These are phyloP conservation scores for Xylaria sp. DNA, from an alignment of 2,329 filamentous ascomycete genomes.

Conservation along the genomic window DNA sequence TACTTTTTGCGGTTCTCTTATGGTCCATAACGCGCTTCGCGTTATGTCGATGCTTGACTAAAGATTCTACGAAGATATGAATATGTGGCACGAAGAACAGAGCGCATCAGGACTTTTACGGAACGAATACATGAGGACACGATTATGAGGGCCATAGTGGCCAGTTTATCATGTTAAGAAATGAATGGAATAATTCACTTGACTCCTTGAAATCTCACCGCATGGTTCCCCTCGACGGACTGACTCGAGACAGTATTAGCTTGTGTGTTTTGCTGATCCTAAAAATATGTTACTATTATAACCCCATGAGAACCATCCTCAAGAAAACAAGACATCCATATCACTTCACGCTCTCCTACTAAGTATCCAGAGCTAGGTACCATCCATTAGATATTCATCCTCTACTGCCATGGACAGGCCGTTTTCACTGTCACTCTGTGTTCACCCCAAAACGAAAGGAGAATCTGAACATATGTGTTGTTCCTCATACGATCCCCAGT, in stretches of 20 bases:
- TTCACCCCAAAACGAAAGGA: neutral
- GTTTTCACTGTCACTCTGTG: conserved; percentile 2
- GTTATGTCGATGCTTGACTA: neutral
- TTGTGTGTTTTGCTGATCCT: no score
- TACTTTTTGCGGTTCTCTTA: neutral
- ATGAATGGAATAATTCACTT: neutral
- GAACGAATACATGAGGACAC: neutral
- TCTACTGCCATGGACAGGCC: neutral
- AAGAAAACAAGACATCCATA: no score
- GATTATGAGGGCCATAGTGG: neutral
- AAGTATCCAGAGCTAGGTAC: no score
- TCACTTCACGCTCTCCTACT: no score
- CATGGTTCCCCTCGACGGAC: neutral
- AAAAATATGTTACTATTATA: no score
- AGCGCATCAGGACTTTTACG: neutral
- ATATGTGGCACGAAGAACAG: neutral
- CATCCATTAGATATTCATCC: neutral
- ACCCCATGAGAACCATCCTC: no score
- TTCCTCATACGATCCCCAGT: neutral
- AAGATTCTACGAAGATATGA: neutral
- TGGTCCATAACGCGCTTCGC: neutral
- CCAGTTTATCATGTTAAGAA: neutral
- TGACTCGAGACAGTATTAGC: neutral
- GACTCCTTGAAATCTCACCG: neutral
- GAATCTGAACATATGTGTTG: neutral